phyloP scores from a whole-genome alignment of 192 early-diverging fungal genomes.

The Umbelopsis isabellina region DNA sequence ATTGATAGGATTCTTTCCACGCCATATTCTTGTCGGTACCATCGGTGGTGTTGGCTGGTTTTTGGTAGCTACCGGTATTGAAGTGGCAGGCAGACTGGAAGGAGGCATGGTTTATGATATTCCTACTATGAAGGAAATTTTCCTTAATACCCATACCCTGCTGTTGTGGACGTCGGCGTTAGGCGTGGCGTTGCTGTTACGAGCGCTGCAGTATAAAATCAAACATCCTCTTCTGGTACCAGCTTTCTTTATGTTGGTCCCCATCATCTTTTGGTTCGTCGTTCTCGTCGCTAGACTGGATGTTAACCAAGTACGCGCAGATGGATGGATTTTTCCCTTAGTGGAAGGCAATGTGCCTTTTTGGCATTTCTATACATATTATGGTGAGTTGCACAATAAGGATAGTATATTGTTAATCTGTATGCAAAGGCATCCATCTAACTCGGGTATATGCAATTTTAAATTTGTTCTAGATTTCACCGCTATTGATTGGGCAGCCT shows the following conservation, averaged over 20 bases:
- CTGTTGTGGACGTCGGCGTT: constrained; percentile 82
- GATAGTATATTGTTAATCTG: background rate
- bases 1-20: constrained; percentile 82
- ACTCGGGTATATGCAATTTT: background rate
- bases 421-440: background rate
- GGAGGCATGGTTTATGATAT: constrained; percentile 58
- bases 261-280: constrained; percentile 73
- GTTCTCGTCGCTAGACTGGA: constrained; percentile 62
- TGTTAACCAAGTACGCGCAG: constrained; percentile 66
- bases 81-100: constrained; percentile 75
- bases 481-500: constrained; percentile 67
- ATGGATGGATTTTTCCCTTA: constrained; percentile 86
- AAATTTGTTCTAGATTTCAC: constrained; percentile 53
- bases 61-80: constrained; percentile 87
- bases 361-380: constrained; percentile 89
- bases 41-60: constrained; percentile 98
- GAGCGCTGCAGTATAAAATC: constrained; percentile 67
- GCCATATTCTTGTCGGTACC: constrained; percentile 94
- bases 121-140: constrained; percentile 64
- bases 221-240: constrained; percentile 88
- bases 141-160: constrained; percentile 63
- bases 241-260: constrained; percentile 84
- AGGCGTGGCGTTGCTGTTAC: constrained; percentile 68
- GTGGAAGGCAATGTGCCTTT: constrained; percentile 76
- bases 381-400: constrained; percentile 37